These are phyloP conservation scores for Linnemannia zychae DNA, from an alignment of 192 early-diverging fungal species.

Conservation along the genomic window DNA sequence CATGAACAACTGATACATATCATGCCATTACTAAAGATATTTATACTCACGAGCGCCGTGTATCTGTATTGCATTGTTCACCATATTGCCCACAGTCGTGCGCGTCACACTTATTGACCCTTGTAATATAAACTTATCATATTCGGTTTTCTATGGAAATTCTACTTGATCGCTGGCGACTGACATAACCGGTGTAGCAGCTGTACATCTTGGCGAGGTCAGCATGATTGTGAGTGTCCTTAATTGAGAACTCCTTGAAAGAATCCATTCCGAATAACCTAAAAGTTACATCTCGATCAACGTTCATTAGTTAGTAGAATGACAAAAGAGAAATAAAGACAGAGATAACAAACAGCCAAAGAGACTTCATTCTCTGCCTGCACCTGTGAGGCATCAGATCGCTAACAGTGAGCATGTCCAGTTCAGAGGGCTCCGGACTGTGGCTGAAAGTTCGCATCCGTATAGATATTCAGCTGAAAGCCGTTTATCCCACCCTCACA, in stretches of 20 bases:
- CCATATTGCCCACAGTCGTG: conserved; percentile 11
- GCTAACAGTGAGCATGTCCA: conserved; percentile 13
- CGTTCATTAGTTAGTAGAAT: not conserved
- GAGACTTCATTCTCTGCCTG: conserved; percentile 28
- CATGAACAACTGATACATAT: no score
- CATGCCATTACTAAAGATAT: no score
- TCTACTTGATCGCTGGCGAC: conserved; percentile 20
- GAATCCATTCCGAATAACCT: conserved; percentile 17
- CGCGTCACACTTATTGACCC: conserved; percentile 25
- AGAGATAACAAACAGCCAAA: not conserved
- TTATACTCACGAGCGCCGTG: conserved; percentile 19
- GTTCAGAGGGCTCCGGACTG: conserved; percentile 13
- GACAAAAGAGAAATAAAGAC: not conserved
- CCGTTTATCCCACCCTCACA: conserved; percentile 15
- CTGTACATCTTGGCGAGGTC: conserved; percentile 19
- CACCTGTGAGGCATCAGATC: conserved; percentile 29
- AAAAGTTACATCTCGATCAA: not conserved
- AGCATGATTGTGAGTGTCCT: conserved; percentile 19
- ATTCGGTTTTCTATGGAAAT: not conserved
- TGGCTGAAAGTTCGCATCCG: conserved; percentile 23
- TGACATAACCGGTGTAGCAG: conserved; percentile 15
- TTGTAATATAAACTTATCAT: conserved; percentile 19
- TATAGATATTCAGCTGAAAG: conserved; percentile 8
- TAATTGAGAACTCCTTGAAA: conserved; percentile 22
- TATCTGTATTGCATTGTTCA: conserved; percentile 17